Evolutionary conservation across 1,284 basidiomycete species (phyloP), one percentile per base, ranked within the genome.

Genomic region (Cutaneotrichosporon sp.): DNA sequence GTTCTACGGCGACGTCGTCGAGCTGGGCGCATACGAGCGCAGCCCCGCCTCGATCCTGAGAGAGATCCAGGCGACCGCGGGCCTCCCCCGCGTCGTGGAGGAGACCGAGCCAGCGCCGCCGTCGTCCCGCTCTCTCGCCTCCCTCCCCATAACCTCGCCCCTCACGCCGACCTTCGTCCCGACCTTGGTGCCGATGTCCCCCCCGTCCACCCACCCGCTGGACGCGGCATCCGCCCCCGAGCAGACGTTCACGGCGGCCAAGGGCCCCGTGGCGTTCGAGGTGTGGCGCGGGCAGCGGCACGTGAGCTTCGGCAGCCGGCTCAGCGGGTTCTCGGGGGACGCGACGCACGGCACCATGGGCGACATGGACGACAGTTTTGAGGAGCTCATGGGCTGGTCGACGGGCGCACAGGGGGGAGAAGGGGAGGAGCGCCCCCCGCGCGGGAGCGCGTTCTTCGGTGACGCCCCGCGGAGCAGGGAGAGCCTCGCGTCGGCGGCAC

Each of bases 361-460:
- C n/a, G 34, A 36, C 18, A 42, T 42, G 18, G 38, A 42, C 38
- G 38, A n/a, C 18, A 18, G 2, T 4, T n/a, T 42, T 18, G 38
- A 42, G 38, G 38, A 42, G 38, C 38, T 42, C 7, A n/a, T n/a
- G 2, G 9, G 38, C 38, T 42, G 38, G 38, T 42, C 38, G 8
- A n/a, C 38, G 0, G 34, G 14, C 13, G 34, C 13, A 13, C 10
- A 36, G 5, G n/a, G 18, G 18, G 6, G 38, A 18, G 38, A 42
- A 18, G 38, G 18, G 38, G 18, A 8, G 16, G 38, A 42, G 18
- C 38, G 38, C 16, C 18, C 38, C 5, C 38, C 38, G 24, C 27
- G 25, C 13, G 47, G 47, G 14, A 50, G 47, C 16, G 47, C 47
- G 9, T 50, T 29, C 47, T 50, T 50, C 27, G 47, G 47, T 18